Evolutionary conservation across 2,329 filamentous ascomycete species (phyloP).

Genomic region (Arthroderma sp.): DNA sequence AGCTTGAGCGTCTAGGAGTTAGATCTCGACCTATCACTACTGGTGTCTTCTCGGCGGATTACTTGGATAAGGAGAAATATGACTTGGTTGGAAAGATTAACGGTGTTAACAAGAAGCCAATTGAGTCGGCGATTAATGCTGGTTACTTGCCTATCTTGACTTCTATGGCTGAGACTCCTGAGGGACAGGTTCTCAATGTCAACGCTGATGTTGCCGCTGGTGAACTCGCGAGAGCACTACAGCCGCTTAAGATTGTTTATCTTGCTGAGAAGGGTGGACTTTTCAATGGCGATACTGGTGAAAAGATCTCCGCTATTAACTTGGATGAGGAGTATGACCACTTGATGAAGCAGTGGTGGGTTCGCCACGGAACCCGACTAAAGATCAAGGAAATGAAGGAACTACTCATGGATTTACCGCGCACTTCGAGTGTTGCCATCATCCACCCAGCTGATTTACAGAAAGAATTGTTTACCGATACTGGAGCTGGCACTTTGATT

Average conservation of each 20-base stretch:
- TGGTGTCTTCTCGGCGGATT: slow-evolving; percentile 84
- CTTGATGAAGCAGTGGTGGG: slow-evolving; percentile 89
- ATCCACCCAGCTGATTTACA: slow-evolving; percentile 93
- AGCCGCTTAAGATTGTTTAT: slow-evolving; percentile 95
- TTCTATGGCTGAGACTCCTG: slow-evolving; percentile 86
- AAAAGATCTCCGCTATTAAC: slow-evolving; percentile 96
- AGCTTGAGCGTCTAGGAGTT: slow-evolving; percentile 79
- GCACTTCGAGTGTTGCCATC: slow-evolving; percentile 89
- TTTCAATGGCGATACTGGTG: slow-evolving; percentile 82
- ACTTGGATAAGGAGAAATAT: slow-evolving; percentile 92
- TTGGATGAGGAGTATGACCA: slow-evolving; percentile 90
- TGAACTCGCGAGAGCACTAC: slow-evolving; percentile 73
- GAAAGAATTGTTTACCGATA: slow-evolving; percentile 94
- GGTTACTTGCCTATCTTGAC: slow-evolving; percentile 88
- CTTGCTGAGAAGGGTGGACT: slow-evolving; percentile 95
- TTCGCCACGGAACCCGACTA: slow-evolving; percentile 80
- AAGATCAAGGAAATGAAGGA: slow-evolving; percentile 99
- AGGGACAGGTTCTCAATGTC: slow-evolving; percentile 89
- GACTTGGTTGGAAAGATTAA: slow-evolving; percentile 93
- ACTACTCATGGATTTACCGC: slow-evolving; percentile 72
- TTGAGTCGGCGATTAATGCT: slow-evolving; percentile 80
- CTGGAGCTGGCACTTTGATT: slow-evolving; percentile 84
- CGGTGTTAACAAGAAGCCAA: slow-evolving; percentile 75
- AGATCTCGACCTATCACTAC: slow-evolving; percentile 77
- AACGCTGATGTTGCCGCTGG: slow-evolving; percentile 95